Evolutionary conservation across 345 rosid genomes (phyloP).

Genomic region (Sonneratia alba): DNA sequence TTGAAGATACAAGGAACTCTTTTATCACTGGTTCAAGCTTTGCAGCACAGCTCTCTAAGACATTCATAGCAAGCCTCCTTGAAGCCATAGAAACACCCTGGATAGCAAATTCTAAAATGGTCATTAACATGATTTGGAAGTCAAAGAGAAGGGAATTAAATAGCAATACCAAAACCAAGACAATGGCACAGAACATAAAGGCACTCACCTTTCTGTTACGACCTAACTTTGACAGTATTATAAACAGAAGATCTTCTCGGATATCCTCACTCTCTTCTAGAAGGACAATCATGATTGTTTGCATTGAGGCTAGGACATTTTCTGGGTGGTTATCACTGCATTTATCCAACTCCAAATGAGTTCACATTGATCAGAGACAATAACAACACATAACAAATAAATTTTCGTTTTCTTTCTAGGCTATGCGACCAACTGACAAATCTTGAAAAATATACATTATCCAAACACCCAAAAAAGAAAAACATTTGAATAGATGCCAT

Average conservation of each 20-base stretch:
- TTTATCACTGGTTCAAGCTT: constrained; percentile 86
- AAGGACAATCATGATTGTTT: constrained; percentile 71
- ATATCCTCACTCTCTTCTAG: constrained; percentile 94
- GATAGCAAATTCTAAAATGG: constrained; percentile 2
- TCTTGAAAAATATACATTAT: not conserved
- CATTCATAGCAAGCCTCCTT: constrained; percentile 85
- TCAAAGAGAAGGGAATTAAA: not conserved
- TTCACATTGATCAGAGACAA: constrained; percentile 4
- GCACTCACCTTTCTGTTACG: constrained; percentile 59
- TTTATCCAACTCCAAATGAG: constrained; percentile 10
- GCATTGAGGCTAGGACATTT: constrained; percentile 81
- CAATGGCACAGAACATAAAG: constrained; percentile 4
- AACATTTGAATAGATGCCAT: not conserved
- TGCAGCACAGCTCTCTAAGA: constrained; percentile 70
- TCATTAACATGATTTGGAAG: not conserved
- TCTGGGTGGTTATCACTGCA: constrained; percentile 95
- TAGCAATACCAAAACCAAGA: constrained; percentile 1
- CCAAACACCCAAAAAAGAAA: not conserved
- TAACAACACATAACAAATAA: not conserved
- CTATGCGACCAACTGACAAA: not conserved
- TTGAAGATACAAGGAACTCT: constrained; percentile 74
- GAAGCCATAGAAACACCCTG: constrained; percentile 60
- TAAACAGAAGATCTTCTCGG: constrained; percentile 61
- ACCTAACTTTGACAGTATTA: constrained; percentile 66
- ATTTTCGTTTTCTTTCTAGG: not conserved